A percentile compares a stretch with the other conserved stretches of the same genome.
These are phyloP conservation scores for Ganoderma meredithae DNA, from an alignment of 1,284 basidiomycete genomes.

Conservation along the genomic window DNA sequence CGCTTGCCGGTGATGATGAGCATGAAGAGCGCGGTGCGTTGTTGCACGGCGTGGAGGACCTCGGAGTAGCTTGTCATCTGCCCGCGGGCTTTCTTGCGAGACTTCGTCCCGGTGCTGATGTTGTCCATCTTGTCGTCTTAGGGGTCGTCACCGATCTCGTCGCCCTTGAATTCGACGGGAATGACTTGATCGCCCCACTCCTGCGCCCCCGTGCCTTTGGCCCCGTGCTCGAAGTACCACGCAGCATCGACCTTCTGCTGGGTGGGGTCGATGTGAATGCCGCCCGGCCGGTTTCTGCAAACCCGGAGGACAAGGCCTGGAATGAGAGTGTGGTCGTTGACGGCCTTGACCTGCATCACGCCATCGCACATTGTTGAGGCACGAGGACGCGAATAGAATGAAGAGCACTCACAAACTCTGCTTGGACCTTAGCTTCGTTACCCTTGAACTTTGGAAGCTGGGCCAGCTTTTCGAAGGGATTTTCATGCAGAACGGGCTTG, in stretches of 20 bases:
- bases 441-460: neutral
- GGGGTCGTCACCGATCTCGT: neutral
- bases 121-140: slow-evolving; percentile 2
- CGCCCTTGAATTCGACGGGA: slow-evolving; percentile 11
- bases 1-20: slow-evolving; percentile 8
- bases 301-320: neutral
- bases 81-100: neutral
- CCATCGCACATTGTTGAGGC: neutral
- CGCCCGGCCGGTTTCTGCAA: neutral
- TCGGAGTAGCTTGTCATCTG: slow-evolving; percentile 10
- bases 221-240: neutral
- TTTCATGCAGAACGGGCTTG: neutral
- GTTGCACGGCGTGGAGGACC: slow-evolving; percentile 2
- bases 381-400: neutral
- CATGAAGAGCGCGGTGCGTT: slow-evolving; percentile 6
- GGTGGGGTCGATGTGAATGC: neutral
- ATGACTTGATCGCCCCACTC: neutral
- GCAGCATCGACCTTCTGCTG: neutral
- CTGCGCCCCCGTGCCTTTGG: neutral
- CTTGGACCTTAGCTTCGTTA: neutral
- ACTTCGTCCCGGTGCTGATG: neutral
- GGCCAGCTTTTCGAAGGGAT: neutral
- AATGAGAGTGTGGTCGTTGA: neutral
- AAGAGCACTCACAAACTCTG: neutral
- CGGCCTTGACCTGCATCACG: no score